Evolutionary conservation across 805 yeast species (phyloP).

Genomic region (Pichia paraexigua): DNA sequence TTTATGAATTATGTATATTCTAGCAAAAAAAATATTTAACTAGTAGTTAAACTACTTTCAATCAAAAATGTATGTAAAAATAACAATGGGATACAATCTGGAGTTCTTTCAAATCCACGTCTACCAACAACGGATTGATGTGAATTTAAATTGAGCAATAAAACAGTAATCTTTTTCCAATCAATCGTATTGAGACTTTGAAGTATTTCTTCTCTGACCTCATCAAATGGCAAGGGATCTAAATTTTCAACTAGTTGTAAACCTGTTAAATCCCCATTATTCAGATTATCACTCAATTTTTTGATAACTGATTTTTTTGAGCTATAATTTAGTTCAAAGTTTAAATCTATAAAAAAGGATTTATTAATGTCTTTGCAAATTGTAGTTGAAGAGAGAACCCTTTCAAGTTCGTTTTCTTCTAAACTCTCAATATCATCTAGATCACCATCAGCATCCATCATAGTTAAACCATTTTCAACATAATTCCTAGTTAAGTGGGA

Average conservation of each 20-base stretch:
- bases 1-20: not conserved
- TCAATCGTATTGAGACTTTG: constrained; percentile 50
- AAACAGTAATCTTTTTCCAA: constrained; percentile 75
- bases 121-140: constrained; percentile 86
- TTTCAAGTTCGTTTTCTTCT: not conserved
- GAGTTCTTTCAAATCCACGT: constrained; percentile 47
- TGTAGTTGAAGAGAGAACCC: not conserved
- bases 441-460: constrained; percentile 1
- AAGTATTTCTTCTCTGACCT: constrained; percentile 30
- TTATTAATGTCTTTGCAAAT: not conserved
- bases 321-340: constrained; percentile 10
- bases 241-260: constrained; percentile 12
- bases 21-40: not conserved
- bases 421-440: not conserved
- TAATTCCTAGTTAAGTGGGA: constrained; percentile 24
- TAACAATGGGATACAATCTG: constrained; percentile 43
- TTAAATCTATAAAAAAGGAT: constrained; percentile 8
- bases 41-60: not conserved
- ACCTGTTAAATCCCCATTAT: constrained; percentile 3
- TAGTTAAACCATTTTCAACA: constrained; percentile 21
- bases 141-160: constrained; percentile 65
- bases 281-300: not conserved
- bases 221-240: constrained; percentile 20
- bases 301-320: constrained; percentile 2
- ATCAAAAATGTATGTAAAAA: constrained; percentile 34